Evolutionary conservation across 139 green algal species (phyloP).

Genomic region (Tetraselmis chui): DNA sequence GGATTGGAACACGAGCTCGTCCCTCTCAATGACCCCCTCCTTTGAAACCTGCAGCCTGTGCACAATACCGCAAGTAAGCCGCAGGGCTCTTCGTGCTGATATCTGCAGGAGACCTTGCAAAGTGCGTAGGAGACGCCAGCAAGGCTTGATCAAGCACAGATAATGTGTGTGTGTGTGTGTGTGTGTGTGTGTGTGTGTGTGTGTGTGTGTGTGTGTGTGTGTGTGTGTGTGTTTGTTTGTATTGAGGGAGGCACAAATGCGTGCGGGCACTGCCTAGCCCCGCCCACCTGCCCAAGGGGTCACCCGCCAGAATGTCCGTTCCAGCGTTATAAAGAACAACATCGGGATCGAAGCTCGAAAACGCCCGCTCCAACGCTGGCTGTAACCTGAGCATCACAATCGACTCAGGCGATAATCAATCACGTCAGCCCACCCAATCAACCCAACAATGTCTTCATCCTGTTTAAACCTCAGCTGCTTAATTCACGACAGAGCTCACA

Average conservation of each 20-base stretch:
- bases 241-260: too few relatives aligned
- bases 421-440: too few relatives aligned
- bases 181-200: not conserved
- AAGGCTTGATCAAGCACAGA: not conserved
- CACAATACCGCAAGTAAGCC: not conserved
- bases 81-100: too few relatives aligned
- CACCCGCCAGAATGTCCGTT: conserved; percentile 67
- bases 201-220: too few relatives aligned
- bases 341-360: not conserved
- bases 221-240: too few relatives aligned
- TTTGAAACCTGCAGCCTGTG: conserved; percentile 1
- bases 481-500: too few relatives aligned
- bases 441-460: too few relatives aligned
- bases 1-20: conserved; percentile 54
- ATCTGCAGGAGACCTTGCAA: too few relatives aligned
- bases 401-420: too few relatives aligned
- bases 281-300: conserved; percentile 53
- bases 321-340: conserved; percentile 17
- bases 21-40: conserved; percentile 18
- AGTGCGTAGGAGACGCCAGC: not conserved
- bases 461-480: too few relatives aligned
- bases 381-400: too few relatives aligned
- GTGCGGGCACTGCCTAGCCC: conserved; percentile 27
- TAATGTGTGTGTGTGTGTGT: not conserved
- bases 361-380: too few relatives aligned